Base-by-base conservation (phyloP, 768 basidiomycete genomes). In the Suillus variegatus region DNA sequence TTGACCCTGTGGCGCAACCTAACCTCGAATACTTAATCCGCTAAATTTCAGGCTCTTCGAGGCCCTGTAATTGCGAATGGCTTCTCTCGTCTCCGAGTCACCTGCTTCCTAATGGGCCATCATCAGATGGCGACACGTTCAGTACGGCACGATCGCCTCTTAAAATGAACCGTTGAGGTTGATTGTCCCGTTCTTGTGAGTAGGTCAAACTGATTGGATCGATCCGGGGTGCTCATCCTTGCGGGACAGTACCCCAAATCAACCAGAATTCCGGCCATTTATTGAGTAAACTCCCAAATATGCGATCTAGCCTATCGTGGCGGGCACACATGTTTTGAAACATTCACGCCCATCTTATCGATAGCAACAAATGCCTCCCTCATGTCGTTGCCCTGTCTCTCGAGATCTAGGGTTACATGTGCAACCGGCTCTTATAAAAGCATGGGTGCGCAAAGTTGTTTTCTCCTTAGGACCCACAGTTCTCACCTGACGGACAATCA, bases 381-480 rank as follows among this genome's bases (percentile, higher is more conserved):
- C 71, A 65, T 70, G 64, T 67, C 64, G 72, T 65, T 65, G 64
- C 36, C 57, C 61, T 43, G 63, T 67, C 62, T 63, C 65, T 67
- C 65, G 64, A 55, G 73, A 76, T 75, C 73, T 72, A 56, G 51
- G 66, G 64, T 49, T 55, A 36, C 64, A 60, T 63, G 62, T 44
- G 52, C 43, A 61, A 61, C 64, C 63, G 36, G 44, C 60, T 75
- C 71, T 69, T 78, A 77, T 78, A 77, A 78, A 64, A 78, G 70
- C 56, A 66, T 65, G 65, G 69, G 66, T 63, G 41, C 40, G 43
- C 60, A 68, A 60, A 57, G 67, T 9, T 47, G 20, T 64, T 68
- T 57, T 70, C 62, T 69, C 70, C 65, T 66, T 73, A 70, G 76
- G 75, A 70, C 70, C 77, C 76, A 77, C 71, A 73, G 68, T 68